Evolutionary conservation across 495 filamentous ascomycete genomes (phyloP).

Genomic region (Penicillium paradoxum): DNA sequence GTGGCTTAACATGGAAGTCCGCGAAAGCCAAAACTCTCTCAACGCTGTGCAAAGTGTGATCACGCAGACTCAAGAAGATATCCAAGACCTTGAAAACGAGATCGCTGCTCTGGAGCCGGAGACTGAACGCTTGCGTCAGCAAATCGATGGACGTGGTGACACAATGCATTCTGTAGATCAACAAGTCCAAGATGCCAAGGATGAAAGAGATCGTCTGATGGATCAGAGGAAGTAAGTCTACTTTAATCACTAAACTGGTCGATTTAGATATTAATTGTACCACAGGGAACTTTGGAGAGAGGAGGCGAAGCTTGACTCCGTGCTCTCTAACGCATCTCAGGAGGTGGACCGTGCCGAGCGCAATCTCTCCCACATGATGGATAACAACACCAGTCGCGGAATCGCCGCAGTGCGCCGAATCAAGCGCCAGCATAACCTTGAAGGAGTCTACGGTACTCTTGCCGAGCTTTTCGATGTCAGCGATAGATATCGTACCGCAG

Average conservation of each 20-base stretch:
- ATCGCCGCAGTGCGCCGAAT: constrained; percentile 75
- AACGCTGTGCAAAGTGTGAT: constrained; percentile 75
- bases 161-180: constrained; percentile 65
- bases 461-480: constrained; percentile 83
- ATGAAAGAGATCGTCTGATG: constrained; percentile 69
- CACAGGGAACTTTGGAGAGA: constrained; percentile 73
- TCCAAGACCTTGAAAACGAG: constrained; percentile 63
- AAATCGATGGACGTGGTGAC: constrained; percentile 72
- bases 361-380: constrained; percentile 78
- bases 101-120: constrained; percentile 69
- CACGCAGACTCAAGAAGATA: constrained; percentile 79
- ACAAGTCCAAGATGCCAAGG: constrained; percentile 72
- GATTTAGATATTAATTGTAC: constrained; percentile 9
- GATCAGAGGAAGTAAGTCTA: constrained; percentile 75
- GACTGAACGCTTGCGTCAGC: constrained; percentile 61
- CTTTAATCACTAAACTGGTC: background rate
- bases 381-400: constrained; percentile 76
- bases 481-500: constrained; percentile 81
- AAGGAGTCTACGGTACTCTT: constrained; percentile 88
- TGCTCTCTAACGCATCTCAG: constrained; percentile 64
- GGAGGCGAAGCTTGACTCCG: constrained; percentile 76
- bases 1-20: constrained; percentile 74
- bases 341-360: constrained; percentile 74
- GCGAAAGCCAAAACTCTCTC: constrained; percentile 70
- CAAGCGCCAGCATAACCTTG: constrained; percentile 67